Conservation (phyloP, 2,329 filamentous ascomycete genomes). For the Colletotrichum phormii region DNA sequence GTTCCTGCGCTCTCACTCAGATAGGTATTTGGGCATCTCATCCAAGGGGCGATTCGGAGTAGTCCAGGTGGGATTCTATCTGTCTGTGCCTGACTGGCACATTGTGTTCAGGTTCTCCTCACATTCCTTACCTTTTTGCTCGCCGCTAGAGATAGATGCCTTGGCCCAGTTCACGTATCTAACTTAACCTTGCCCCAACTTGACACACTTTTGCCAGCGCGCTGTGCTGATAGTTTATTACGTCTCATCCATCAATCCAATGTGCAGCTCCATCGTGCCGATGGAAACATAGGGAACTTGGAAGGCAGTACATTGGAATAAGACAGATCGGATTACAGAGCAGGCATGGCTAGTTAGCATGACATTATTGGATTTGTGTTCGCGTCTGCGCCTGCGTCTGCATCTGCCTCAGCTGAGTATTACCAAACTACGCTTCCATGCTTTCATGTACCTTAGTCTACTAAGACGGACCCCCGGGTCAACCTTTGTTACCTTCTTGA, state of each 20-base stretch:
- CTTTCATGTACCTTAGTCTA: background rate
- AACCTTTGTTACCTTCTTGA: slow-evolving; percentile 27
- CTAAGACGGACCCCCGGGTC: slow-evolving; percentile 30
- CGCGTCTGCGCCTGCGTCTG: background rate
- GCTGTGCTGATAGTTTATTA: background rate
- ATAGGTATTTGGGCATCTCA: background rate
- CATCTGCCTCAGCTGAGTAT: slow-evolving; percentile 24
- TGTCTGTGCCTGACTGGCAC: background rate
- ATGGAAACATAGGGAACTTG: background rate
- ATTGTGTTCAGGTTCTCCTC: background rate
- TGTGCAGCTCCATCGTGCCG: background rate
- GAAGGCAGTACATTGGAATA: background rate
- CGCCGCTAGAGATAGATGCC: background rate
- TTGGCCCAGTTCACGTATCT: background rate
- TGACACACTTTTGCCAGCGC: background rate
- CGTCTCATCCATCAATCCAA: background rate
- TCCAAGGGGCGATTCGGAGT: background rate
- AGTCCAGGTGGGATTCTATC: background rate
- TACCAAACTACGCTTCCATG: slow-evolving; percentile 4
- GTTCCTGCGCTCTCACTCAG: background rate
- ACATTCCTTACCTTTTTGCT: background rate
- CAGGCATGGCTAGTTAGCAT: background rate
- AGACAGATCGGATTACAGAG: background rate
- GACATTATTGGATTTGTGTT: background rate
- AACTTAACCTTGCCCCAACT: background rate